These are phyloP conservation scores for Hanseniaspora thailandica DNA, from an alignment of 805 yeast species.

Conservation along the genomic window DNA sequence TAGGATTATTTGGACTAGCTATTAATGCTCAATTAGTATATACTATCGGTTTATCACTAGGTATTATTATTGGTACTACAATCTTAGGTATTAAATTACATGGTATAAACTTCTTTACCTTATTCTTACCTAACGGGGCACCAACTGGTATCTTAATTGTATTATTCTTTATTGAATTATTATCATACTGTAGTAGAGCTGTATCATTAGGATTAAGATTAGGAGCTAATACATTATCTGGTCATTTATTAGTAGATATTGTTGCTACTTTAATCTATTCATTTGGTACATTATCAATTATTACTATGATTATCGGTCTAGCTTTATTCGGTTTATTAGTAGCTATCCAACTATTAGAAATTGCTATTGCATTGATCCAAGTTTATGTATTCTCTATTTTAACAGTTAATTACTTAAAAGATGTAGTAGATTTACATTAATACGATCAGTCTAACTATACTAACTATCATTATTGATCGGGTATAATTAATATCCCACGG, in stretches of 20 bases:
- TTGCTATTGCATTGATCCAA: slow-evolving; percentile 24
- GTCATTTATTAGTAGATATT: slow-evolving; percentile 24
- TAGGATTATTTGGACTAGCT: slow-evolving; percentile 21
- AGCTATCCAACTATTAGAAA: slow-evolving; percentile 23
- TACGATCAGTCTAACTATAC: neutral
- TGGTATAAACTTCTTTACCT: slow-evolving; percentile 20
- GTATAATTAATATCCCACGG: slow-evolving; percentile 2
- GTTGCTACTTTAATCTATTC: slow-evolving; percentile 23
- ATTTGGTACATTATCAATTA: slow-evolving; percentile 21
- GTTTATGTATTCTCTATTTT: slow-evolving; percentile 23
- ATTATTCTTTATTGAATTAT: slow-evolving; percentile 24
- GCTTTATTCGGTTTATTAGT: slow-evolving; percentile 20
- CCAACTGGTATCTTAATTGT: slow-evolving; percentile 22
- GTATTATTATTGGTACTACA: slow-evolving; percentile 20
- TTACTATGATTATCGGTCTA: slow-evolving; percentile 21
- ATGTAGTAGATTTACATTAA: slow-evolving; percentile 24
- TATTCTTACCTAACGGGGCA: slow-evolving; percentile 24
- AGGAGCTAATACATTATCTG: slow-evolving; percentile 24
- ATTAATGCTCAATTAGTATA: slow-evolving; percentile 21
- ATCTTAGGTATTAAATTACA: slow-evolving; percentile 19
- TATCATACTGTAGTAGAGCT: slow-evolving; percentile 22
- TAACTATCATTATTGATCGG: neutral
- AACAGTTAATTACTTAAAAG: slow-evolving; percentile 23
- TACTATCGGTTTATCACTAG: slow-evolving; percentile 18
- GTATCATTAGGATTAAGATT: slow-evolving; percentile 23